Evolutionary conservation across 768 basidiomycete species (phyloP).

Genomic region (Tulasnella calospora): DNA sequence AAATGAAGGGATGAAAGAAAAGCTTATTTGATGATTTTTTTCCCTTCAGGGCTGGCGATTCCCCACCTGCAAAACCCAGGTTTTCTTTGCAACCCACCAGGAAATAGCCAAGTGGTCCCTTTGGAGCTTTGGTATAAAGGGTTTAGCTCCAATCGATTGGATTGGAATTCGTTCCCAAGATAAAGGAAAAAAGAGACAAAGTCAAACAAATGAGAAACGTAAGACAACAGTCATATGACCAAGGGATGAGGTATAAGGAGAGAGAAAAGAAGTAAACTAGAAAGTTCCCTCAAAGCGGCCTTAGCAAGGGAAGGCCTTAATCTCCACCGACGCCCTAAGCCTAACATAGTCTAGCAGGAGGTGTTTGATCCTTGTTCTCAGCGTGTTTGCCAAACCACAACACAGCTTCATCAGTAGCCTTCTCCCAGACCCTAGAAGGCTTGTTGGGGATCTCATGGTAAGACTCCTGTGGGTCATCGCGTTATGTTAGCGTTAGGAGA

Average conservation of each 20-base stretch:
- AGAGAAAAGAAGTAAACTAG: background rate
- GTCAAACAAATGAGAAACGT: background rate
- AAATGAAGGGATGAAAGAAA: too few species aligned
- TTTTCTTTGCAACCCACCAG: background rate
- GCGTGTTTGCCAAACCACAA: background rate
- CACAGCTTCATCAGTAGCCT: background rate
- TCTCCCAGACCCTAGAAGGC: constrained; percentile 13
- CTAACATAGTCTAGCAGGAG: background rate
- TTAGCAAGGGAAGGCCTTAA: background rate
- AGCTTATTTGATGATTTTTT: background rate
- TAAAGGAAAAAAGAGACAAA: background rate
- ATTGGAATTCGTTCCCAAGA: background rate
- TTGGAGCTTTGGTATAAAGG: background rate
- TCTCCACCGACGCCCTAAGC: background rate
- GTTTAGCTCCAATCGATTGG: background rate
- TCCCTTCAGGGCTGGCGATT: background rate
- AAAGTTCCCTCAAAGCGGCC: background rate
- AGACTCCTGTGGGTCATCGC: constrained; percentile 2
- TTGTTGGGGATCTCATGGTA: constrained; percentile 27
- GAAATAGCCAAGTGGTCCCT: background rate
- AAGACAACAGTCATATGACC: background rate
- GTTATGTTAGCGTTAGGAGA: background rate
- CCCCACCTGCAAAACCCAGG: too few species aligned
- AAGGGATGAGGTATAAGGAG: background rate
- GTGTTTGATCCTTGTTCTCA: background rate